Evolutionary conservation across 306 rosid genomes (phyloP).

Genomic region (Ormosia emarginata): DNA sequence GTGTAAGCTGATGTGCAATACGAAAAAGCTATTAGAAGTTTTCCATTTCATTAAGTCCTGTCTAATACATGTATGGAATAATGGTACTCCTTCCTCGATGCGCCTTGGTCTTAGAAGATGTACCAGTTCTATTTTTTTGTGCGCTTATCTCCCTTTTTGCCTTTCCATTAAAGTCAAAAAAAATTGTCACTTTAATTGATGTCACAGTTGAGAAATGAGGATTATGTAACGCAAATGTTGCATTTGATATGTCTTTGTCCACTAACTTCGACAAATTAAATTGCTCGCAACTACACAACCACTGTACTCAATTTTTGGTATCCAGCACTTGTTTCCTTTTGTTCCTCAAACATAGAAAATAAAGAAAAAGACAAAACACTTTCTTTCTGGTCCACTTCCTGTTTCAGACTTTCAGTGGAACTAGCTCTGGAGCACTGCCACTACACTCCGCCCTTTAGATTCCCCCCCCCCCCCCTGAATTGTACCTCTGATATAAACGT

Average conservation of each 20-base stretch:
- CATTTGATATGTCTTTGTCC: neutral
- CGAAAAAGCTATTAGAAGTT: neutral
- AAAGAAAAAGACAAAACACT: neutral
- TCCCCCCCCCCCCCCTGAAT: too few species aligned
- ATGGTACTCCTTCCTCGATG: neutral
- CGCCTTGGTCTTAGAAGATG: neutral
- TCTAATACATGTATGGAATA: neutral
- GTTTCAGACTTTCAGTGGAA: too few species aligned
- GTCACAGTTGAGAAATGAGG: neutral
- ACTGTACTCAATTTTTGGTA: neutral
- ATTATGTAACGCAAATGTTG: neutral
- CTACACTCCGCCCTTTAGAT: too few species aligned
- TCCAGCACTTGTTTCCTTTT: neutral
- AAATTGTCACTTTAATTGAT: neutral
- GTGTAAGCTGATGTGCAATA: neutral
- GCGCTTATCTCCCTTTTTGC: neutral
- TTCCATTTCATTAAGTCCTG: neutral
- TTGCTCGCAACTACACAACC: neutral
- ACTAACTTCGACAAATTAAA: neutral
- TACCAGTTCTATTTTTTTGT: neutral
- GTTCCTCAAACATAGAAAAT: neutral
- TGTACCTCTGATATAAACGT: too few species aligned
- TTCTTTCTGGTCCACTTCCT: neutral
- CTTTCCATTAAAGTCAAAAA: neutral
- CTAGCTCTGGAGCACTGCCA: too few species aligned